phyloP scores from a whole-genome alignment of 2,329 filamentous ascomycete species.

The Cytospora piceicola region DNA sequence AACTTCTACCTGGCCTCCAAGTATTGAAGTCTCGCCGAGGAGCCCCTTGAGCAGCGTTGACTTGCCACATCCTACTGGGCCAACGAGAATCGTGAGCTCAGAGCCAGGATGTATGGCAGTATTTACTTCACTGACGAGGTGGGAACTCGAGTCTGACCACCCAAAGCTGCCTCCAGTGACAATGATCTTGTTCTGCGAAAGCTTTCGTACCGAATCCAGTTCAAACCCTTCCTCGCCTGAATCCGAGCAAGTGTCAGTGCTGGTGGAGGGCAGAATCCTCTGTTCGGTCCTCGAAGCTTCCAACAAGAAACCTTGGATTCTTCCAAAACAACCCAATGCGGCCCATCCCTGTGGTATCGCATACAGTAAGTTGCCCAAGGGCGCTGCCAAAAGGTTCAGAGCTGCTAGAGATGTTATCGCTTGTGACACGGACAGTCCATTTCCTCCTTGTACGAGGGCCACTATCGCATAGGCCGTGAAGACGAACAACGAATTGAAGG shows the following conservation, averaged over 20 bases:
- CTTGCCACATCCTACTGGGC: slow-evolving; percentile 44
- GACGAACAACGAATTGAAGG: slow-evolving; percentile 26
- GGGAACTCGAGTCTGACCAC: slow-evolving; percentile 27
- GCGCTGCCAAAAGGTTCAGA: slow-evolving; percentile 34
- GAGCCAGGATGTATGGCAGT: slow-evolving; percentile 8
- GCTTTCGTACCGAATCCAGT: background rate
- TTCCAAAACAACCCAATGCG: slow-evolving; percentile 34
- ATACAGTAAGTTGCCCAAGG: slow-evolving; percentile 33
- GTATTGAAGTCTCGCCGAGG: slow-evolving; percentile 37
- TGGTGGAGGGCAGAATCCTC: slow-evolving; percentile 4
- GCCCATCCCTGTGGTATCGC: slow-evolving; percentile 33
- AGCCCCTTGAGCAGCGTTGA: slow-evolving; percentile 40
- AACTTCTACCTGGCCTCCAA: slow-evolving; percentile 33
- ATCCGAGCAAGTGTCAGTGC: background rate
- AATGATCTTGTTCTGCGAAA: background rate
- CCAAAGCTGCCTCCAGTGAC: slow-evolving; percentile 8
- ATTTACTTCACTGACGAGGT: slow-evolving; percentile 22
- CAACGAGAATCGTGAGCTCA: slow-evolving; percentile 38
- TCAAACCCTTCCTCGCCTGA: background rate
- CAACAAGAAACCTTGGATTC: slow-evolving; percentile 37
- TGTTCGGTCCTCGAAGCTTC: slow-evolving; percentile 31
- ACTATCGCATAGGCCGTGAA: slow-evolving; percentile 25
- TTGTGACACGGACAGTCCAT: slow-evolving; percentile 25
- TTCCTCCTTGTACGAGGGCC: slow-evolving; percentile 22
- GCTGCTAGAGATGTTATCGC: slow-evolving; percentile 31